Evolutionary conservation across 768 basidiomycete species (phyloP).

Genomic region (Roridomyces roridus): DNA sequence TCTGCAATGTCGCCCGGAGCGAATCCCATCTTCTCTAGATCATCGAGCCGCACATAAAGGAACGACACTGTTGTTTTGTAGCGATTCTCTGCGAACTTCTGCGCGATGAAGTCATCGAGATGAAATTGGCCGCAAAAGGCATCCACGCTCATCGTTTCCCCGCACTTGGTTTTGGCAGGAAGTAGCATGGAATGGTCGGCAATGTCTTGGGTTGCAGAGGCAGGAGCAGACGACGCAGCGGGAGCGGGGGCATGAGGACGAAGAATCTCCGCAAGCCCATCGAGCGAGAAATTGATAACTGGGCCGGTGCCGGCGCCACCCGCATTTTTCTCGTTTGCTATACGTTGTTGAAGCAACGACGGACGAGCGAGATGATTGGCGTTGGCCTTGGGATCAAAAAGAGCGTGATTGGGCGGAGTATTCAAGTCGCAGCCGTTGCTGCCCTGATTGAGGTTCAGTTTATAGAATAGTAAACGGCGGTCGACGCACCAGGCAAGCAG

Average conservation of each 20-base stretch:
- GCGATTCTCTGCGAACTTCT: not conserved
- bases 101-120: not conserved
- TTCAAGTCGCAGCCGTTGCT: not conserved
- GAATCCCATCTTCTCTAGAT: not conserved
- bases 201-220: not conserved
- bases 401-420: not conserved
- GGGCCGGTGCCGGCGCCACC: not conserved
- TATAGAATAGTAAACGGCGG: not conserved
- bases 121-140: not conserved
- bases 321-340: not conserved
- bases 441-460: not conserved
- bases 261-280: not conserved
- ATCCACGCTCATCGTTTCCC: not conserved
- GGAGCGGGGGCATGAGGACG: not conserved
- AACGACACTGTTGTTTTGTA: not conserved
- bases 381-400: not conserved
- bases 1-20: slow-evolving; percentile 8
- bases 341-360: not conserved
- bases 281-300: not conserved
- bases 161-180: not conserved
- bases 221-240: not conserved
- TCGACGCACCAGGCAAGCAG: not conserved
- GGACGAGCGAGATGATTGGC: not conserved
- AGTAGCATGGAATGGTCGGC: not conserved
- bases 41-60: not conserved